phyloP scores from a whole-genome alignment of 192 early-diverging fungal species.

The Allomyces javanicus region DNA sequence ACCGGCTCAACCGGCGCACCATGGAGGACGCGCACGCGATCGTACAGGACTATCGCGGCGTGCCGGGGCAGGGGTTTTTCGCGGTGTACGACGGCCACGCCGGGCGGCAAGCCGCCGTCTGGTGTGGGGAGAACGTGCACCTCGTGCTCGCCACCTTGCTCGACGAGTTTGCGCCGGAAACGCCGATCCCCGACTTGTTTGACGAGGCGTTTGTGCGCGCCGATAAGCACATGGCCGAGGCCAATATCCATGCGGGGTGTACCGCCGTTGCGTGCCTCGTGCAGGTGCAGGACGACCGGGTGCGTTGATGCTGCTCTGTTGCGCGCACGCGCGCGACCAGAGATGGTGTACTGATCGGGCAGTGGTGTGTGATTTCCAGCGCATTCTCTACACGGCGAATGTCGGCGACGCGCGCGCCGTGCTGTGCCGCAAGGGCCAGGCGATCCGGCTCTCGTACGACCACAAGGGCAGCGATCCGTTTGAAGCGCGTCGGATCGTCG shows the following conservation, averaged over 20 bases:
- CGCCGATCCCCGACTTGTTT: not conserved
- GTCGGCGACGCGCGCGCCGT: constrained; percentile 94
- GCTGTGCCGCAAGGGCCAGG: constrained; percentile 60
- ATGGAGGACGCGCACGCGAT: constrained; percentile 96
- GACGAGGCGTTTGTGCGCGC: not conserved
- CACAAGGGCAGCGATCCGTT: constrained; percentile 86
- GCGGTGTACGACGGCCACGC: constrained; percentile 97
- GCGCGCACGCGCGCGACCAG: too few species aligned
- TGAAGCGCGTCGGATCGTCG: constrained; percentile 78
- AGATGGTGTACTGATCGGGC: too few species aligned
- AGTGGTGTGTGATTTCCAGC: constrained; percentile 14
- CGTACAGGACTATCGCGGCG: constrained; percentile 61
- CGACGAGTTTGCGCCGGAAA: constrained; percentile 3
- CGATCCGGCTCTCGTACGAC: constrained; percentile 82
- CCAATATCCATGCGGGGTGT: not conserved
- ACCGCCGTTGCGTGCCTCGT: not conserved
- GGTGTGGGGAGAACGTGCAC: constrained; percentile 78
- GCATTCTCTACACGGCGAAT: constrained; percentile 84
- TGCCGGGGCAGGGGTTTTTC: constrained; percentile 69
- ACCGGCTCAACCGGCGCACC: constrained; percentile 72
- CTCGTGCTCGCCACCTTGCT: not conserved
- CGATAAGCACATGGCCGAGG: not conserved
- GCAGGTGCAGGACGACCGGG: constrained; percentile 12
- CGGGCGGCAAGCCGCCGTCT: constrained; percentile 81
- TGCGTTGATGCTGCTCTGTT: constrained; percentile 8